phyloP scores from a whole-genome alignment of 495 filamentous ascomycete species.

The Penicillium desertorum region DNA sequence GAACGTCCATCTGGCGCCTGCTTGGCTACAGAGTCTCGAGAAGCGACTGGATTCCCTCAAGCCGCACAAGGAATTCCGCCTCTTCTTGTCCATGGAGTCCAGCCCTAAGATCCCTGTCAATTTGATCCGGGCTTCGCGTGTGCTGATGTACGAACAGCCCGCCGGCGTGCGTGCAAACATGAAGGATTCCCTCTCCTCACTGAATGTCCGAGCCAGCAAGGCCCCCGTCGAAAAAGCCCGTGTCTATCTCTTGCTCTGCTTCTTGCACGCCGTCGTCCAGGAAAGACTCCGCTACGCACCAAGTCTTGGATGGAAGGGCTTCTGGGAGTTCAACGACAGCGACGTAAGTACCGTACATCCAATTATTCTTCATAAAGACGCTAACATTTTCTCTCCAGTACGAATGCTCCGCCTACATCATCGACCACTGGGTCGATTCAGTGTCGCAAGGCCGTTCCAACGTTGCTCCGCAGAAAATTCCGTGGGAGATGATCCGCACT shows the following conservation, averaged over 20 bases:
- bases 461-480: conserved; percentile 86
- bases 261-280: conserved; percentile 94
- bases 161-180: conserved; percentile 97
- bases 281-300: conserved; percentile 94
- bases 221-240: conserved; percentile 88
- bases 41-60: conserved; percentile 95
- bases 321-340: conserved; percentile 99
- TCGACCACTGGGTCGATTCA: conserved; percentile 90
- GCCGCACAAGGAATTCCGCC: conserved; percentile 87
- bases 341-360: conserved; percentile 64
- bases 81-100: conserved; percentile 98
- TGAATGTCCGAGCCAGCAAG: conserved; percentile 74
- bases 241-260: conserved; percentile 87
- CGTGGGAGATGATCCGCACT: conserved; percentile 95
- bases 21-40: conserved; percentile 94
- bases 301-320: conserved; percentile 93
- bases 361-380: conserved; percentile 2
- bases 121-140: conserved; percentile 84
- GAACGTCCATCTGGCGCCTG: conserved; percentile 95
- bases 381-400: conserved; percentile 61
- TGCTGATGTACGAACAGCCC: conserved; percentile 98
- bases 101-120: conserved; percentile 98
- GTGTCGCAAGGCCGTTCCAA: conserved; percentile 84
- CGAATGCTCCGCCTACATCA: conserved; percentile 93
- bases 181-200: conserved; percentile 89